phyloP scores from a whole-genome alignment of 75 land plant genomes.

The Selaginella tamariscina region DNA sequence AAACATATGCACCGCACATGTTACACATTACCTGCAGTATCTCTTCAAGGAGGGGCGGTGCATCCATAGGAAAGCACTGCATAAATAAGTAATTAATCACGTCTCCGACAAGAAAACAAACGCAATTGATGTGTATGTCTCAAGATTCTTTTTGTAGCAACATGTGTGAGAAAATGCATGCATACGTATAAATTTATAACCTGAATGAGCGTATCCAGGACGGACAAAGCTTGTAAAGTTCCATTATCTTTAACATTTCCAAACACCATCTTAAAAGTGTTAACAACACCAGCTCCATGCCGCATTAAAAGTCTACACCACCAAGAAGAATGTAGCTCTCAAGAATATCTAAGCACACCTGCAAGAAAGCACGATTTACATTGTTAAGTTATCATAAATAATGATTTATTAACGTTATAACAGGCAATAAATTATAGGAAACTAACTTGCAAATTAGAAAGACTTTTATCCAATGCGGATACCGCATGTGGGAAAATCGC shows the following conservation, averaged over 20 bases:
- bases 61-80: slow-evolving; percentile 87
- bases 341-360: slow-evolving; percentile 64
- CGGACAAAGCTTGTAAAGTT: slow-evolving; percentile 54
- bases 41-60: slow-evolving; percentile 58
- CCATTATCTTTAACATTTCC: slow-evolving; percentile 94
- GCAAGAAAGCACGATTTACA: slow-evolving; percentile 15
- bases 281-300: slow-evolving; percentile 63
- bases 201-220: slow-evolving; percentile 83
- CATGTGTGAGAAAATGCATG: neutral
- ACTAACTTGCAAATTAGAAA: slow-evolving; percentile 10
- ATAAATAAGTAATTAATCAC: neutral
- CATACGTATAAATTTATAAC: slow-evolving; percentile 23
- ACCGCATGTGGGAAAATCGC: slow-evolving; percentile 66
- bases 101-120: neutral
- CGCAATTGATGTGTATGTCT: neutral
- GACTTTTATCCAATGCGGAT: slow-evolving; percentile 64
- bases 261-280: slow-evolving; percentile 57
- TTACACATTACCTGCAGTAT: slow-evolving; percentile 52
- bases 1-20: too few relatives aligned
- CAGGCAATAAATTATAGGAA: neutral
- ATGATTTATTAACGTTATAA: neutral
- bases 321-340: slow-evolving; percentile 82
- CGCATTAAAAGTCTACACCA: slow-evolving; percentile 58
- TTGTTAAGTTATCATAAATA: neutral
- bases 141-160: neutral